Base-by-base conservation (phyloP, 2,329 filamentous ascomycete species). In the Botrytis porri region DNA sequence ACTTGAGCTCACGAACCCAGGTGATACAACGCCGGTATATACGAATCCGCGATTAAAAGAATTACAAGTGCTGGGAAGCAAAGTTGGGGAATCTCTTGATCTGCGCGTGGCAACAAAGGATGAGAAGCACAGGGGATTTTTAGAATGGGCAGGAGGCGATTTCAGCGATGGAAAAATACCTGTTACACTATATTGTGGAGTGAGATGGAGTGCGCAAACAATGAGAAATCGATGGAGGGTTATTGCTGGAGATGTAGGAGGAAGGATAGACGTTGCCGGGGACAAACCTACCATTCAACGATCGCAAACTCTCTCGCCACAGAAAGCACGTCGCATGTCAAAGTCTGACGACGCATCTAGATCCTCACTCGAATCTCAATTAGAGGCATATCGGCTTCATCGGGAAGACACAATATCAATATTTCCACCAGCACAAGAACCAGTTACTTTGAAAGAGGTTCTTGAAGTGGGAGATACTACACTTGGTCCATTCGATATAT, bases 401-500 rank as follows among this genome's bases (percentile, higher is more conserved):
- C 63, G 70, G 70, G 62, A 67, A 45, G 62, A 67, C 51, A 67
- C 32, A 32, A 67, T 67, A 57, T 67, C 65, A 4, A 57, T 67
- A 25, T 67, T 64, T 54, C 70, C 62, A 6, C 62, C 48, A 45
- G 62, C 62, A 35, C 62, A 72, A 29, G 70, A 67, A 20, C 41
- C 69, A 25, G 20, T 64, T 1, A 62, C 29, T 45, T 54, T 70
- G 20, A 61, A 64, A 43, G 59, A 51, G 32, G 35, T 25, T 48
- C 8, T 51, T n/a, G 20, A 51, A 25, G 66, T 45, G 51, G n/a
- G 70, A 59, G 35, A 65, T n/a, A 18, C 62, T 57, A 6, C 41
- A 71, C 62, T 76, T 29, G 71, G 72, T 25, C 69, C 66, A 16
- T 74, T 78, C 32, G 78, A 80, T 74, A 76, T 80, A 73, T 77